A percentile compares a stretch with the other conserved stretches of the same genome.
Evolutionary conservation across 495 filamentous ascomycete genomes (phyloP).

Genomic region (Neurospora sp.): DNA sequence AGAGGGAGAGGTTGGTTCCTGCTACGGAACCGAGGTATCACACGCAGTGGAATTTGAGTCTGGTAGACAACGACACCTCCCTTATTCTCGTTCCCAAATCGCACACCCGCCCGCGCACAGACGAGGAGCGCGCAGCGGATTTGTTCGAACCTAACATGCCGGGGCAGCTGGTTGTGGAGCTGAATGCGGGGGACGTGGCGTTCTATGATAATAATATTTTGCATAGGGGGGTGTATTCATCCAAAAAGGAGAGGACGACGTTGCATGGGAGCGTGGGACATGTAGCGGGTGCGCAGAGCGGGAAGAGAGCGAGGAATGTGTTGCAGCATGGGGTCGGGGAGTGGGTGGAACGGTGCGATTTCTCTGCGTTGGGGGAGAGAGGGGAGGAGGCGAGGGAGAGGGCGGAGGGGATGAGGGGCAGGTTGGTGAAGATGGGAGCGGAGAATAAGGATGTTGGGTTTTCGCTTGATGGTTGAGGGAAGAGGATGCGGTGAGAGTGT

Average conservation of each 20-base stretch:
- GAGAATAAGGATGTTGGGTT: constrained; percentile 50
- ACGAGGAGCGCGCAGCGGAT: constrained; percentile 48
- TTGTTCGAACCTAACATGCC: constrained; percentile 48
- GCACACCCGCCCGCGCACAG: constrained; percentile 56
- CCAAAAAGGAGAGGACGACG: constrained; percentile 54
- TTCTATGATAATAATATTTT: constrained; percentile 88
- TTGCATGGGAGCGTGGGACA: constrained; percentile 73
- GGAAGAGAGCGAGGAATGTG: constrained; percentile 60
- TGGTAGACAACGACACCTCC: constrained; percentile 50
- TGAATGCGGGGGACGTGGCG: constrained; percentile 62
- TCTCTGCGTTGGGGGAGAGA: constrained; percentile 35
- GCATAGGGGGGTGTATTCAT: constrained; percentile 65
- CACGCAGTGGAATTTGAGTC: constrained; percentile 69
- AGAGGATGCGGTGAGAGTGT: no score
- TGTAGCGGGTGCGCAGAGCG: constrained; percentile 30
- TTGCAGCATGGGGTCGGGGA: constrained; percentile 75
- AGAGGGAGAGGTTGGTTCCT: constrained; percentile 33
- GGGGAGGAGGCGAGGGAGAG: constrained; percentile 36
- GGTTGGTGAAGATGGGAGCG: constrained; percentile 50
- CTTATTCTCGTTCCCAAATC: constrained; percentile 63
- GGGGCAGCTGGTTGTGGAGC: constrained; percentile 48
- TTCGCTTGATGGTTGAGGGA: constrained; percentile 26
- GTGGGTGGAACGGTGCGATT: constrained; percentile 53
- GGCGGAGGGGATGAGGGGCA: constrained; percentile 42
- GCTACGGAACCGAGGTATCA: constrained; percentile 36